These are phyloP conservation scores for Chloranthus sessilifolius DNA, from an alignment of 164 flowering plant genomes.

Conservation along the genomic window DNA sequence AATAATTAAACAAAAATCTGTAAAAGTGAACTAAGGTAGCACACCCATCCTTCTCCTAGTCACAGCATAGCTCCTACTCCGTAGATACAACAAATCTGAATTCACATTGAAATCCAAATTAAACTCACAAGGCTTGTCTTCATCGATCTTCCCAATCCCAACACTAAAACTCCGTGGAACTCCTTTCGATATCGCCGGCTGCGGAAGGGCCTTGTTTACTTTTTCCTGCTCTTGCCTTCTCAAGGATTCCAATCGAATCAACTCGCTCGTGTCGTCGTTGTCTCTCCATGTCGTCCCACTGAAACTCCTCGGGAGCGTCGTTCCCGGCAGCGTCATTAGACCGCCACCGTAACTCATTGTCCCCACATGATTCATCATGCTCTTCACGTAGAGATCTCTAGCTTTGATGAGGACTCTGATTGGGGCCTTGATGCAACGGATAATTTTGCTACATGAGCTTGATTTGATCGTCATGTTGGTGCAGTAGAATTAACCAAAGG, in stretches of 20 bases:
- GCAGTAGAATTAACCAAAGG: too few relatives aligned
- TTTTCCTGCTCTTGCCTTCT: not conserved
- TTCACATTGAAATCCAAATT: constrained; percentile 23
- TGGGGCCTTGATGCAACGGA: constrained; percentile 7
- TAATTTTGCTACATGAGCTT: not conserved
- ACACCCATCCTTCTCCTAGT: constrained; percentile 14
- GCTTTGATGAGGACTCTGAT: constrained; percentile 3
- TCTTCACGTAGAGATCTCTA: constrained; percentile 10
- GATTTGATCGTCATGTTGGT: not conserved
- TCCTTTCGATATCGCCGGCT: constrained; percentile 6
- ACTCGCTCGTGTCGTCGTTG: constrained; percentile 3
- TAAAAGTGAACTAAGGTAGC: not conserved
- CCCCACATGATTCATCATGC: constrained; percentile 4
- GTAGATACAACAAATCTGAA: constrained; percentile 15
- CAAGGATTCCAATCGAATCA: constrained; percentile 1
- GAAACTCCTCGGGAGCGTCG: constrained; percentile 7
- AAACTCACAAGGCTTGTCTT: constrained; percentile 43
- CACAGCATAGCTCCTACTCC: constrained; percentile 45
- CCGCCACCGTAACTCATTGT: not conserved
- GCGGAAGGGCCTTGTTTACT: not conserved
- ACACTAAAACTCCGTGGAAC: constrained; percentile 50
- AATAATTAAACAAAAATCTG: not conserved
- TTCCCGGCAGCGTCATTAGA: not conserved
- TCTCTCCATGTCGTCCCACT: not conserved
- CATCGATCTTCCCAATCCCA: constrained; percentile 67